Percentiles rank a stretch among this genome's conserved stretches.
These are phyloP conservation scores for Peltaster fructicola DNA, from an alignment of 2,329 filamentous ascomycete species.

Conservation along the genomic window DNA sequence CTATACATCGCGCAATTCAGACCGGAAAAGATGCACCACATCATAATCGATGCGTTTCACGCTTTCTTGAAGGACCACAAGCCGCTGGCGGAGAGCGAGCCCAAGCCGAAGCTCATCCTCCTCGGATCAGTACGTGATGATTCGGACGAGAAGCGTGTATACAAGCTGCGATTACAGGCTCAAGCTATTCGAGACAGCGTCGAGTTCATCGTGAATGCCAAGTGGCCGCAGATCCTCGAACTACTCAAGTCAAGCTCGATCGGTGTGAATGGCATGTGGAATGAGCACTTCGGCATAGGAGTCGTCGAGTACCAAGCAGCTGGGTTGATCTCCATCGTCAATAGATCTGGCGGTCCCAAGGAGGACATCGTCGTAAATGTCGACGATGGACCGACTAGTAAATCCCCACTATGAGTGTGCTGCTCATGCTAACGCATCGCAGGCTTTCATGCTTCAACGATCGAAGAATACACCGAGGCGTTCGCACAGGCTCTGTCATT, in stretches of 20 bases:
- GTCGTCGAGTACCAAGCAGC: slow-evolving; percentile 97
- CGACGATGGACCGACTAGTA: slow-evolving; percentile 62
- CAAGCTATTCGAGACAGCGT: slow-evolving; percentile 72
- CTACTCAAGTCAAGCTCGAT: slow-evolving; percentile 63
- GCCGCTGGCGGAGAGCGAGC: slow-evolving; percentile 15
- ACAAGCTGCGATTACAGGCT: slow-evolving; percentile 68
- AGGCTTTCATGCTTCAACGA: slow-evolving; percentile 74
- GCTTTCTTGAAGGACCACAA: slow-evolving; percentile 46
- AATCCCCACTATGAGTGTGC: slow-evolving; percentile 8
- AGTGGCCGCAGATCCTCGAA: slow-evolving; percentile 71
- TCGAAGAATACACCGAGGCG: slow-evolving; percentile 59
- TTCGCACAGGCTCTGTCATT: slow-evolving; percentile 63
- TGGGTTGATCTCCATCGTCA: slow-evolving; percentile 80
- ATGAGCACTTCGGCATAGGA: slow-evolving; percentile 96
- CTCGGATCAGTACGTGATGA: slow-evolving; percentile 86
- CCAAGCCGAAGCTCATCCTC: slow-evolving; percentile 52
- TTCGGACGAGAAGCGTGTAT: slow-evolving; percentile 64
- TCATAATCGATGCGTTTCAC: slow-evolving; percentile 73
- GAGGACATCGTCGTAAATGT: slow-evolving; percentile 76
- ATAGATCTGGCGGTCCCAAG: slow-evolving; percentile 84
- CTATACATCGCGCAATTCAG: slow-evolving; percentile 96
- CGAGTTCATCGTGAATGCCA: slow-evolving; percentile 75
- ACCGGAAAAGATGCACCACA: slow-evolving; percentile 86
- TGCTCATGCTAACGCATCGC: slow-evolving; percentile 7
- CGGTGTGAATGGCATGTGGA: slow-evolving; percentile 98